Conservation (phyloP, 106 monocot species). For the Acanthochlamys bracteata region DNA sequence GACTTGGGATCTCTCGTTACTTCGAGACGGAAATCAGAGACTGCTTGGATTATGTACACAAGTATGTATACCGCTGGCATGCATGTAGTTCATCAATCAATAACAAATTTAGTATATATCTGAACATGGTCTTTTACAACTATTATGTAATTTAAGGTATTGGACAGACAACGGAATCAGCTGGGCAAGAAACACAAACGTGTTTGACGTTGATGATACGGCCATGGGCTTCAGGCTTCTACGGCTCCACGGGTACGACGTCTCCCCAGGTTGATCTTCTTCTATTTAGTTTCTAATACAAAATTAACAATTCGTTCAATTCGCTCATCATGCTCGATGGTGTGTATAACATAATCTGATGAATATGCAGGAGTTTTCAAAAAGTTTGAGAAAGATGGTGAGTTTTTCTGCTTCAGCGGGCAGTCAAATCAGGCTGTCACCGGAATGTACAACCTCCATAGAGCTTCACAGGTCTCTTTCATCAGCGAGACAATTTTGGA, state of each 20-base stretch:
- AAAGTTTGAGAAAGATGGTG: slow-evolving; percentile 67
- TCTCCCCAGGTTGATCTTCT: slow-evolving; percentile 51
- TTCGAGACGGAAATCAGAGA: slow-evolving; percentile 64
- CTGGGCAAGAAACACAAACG: slow-evolving; percentile 73
- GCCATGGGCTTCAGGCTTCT: slow-evolving; percentile 91
- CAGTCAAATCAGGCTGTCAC: slow-evolving; percentile 87
- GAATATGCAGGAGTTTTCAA: slow-evolving; percentile 48
- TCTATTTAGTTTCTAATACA: too few relatives aligned
- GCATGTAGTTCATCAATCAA: too few relatives aligned
- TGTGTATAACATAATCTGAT: neutral
- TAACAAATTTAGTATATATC: too few relatives aligned
- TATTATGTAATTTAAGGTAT: slow-evolving; percentile 16
- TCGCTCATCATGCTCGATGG: neutral
- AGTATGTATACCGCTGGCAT: too few relatives aligned
- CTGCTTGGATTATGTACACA: slow-evolving; percentile 58
- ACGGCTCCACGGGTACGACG: slow-evolving; percentile 81
- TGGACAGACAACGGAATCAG: slow-evolving; percentile 79
- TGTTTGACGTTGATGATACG: slow-evolving; percentile 81
- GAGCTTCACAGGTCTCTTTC: slow-evolving; percentile 64
- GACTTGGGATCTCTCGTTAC: slow-evolving; percentile 80
- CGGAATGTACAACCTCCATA: slow-evolving; percentile 85
- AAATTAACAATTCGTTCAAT: neutral
- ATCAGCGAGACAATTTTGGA: slow-evolving; percentile 57
- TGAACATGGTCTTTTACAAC: neutral
- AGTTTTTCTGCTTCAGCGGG: slow-evolving; percentile 85